A percentile compares a stretch with the other conserved stretches of the same genome.
Conservation (phyloP, 2,329 filamentous ascomycete genomes). For the Aspergillus niger region DNA sequence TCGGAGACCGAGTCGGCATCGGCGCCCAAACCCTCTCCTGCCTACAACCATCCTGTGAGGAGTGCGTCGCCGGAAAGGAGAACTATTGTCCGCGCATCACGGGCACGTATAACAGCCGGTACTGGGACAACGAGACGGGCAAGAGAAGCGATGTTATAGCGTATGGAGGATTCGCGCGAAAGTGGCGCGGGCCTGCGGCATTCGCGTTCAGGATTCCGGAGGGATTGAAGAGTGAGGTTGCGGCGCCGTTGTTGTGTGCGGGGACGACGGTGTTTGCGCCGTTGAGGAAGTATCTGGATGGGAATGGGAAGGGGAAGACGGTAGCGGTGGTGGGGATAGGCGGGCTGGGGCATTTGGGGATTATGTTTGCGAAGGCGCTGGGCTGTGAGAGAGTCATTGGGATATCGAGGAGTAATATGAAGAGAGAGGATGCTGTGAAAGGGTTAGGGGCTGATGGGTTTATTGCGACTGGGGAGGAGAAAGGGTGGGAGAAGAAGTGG, state of each 20-base stretch:
- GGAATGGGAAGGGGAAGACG: slow-evolving; percentile 66
- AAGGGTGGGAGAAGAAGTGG: slow-evolving; percentile 55
- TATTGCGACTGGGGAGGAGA: slow-evolving; percentile 60
- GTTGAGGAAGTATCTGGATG: slow-evolving; percentile 57
- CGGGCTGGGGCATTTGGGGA: slow-evolving; percentile 71
- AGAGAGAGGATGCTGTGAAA: slow-evolving; percentile 54
- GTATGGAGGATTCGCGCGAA: slow-evolving; percentile 60
- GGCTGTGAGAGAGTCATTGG: slow-evolving; percentile 64
- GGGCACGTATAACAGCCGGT: slow-evolving; percentile 42
- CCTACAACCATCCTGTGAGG: slow-evolving; percentile 44
- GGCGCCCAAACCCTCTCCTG: slow-evolving; percentile 64
- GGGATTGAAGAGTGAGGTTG: slow-evolving; percentile 50
- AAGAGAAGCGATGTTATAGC: not conserved
- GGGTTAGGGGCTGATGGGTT: slow-evolving; percentile 57
- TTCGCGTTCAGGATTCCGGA: slow-evolving; percentile 64
- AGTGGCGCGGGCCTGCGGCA: slow-evolving; percentile 57
- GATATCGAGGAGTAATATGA: slow-evolving; percentile 55
- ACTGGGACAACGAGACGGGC: slow-evolving; percentile 24
- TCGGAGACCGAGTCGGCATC: slow-evolving; percentile 66
- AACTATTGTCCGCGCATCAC: slow-evolving; percentile 43
- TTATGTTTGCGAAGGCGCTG: slow-evolving; percentile 71
- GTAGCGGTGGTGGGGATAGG: slow-evolving; percentile 74
- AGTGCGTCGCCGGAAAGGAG: slow-evolving; percentile 42
- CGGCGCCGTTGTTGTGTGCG: slow-evolving; percentile 74
- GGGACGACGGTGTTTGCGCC: slow-evolving; percentile 75